These are phyloP conservation scores for Xylariomycetidae sp. DNA, from an alignment of 2,329 filamentous ascomycete species.

Conservation along the genomic window DNA sequence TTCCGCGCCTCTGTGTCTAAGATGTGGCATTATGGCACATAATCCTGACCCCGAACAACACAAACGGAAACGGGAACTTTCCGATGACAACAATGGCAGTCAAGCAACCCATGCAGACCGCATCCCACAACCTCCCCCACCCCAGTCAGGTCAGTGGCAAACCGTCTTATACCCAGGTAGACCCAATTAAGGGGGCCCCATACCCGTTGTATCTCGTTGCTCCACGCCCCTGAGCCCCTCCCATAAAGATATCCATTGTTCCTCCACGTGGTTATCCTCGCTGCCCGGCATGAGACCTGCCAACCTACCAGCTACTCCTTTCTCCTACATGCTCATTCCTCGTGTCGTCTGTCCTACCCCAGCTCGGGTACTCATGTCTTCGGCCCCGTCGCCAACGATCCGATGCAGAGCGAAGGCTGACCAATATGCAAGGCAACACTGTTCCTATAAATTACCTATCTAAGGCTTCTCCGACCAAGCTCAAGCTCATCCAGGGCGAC, in stretches of 20 bases:
- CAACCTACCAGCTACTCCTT: too few species aligned
- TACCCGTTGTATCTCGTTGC: too few species aligned
- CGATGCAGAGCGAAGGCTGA: too few species aligned
- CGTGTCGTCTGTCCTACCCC: conserved; percentile 4
- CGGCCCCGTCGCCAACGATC: too few species aligned
- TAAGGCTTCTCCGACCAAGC: conserved; percentile 36
- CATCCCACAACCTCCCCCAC: conserved; percentile 39
- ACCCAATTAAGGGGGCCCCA: too few species aligned
- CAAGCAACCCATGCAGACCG: conserved; percentile 33
- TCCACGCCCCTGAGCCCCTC: too few species aligned
- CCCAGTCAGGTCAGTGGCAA: conserved; percentile 44
- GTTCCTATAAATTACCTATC: conserved; percentile 51
- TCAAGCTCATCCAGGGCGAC: conserved; percentile 50
- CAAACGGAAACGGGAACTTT: conserved; percentile 44
- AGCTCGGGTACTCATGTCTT: conserved; percentile 1
- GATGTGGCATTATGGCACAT: conserved; percentile 36
- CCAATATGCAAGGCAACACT: conserved; percentile 24
- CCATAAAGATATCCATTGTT: too few species aligned
- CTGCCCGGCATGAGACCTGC: too few species aligned
- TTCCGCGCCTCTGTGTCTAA: too few species aligned
- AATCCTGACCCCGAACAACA: conserved; percentile 35
- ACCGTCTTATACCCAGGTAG: too few species aligned
- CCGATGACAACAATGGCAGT: conserved; percentile 37
- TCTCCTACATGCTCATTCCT: too few species aligned
- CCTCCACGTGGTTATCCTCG: too few species aligned